phyloP scores from a whole-genome alignment of 257 asterid species.

The Solanum arcanum region DNA sequence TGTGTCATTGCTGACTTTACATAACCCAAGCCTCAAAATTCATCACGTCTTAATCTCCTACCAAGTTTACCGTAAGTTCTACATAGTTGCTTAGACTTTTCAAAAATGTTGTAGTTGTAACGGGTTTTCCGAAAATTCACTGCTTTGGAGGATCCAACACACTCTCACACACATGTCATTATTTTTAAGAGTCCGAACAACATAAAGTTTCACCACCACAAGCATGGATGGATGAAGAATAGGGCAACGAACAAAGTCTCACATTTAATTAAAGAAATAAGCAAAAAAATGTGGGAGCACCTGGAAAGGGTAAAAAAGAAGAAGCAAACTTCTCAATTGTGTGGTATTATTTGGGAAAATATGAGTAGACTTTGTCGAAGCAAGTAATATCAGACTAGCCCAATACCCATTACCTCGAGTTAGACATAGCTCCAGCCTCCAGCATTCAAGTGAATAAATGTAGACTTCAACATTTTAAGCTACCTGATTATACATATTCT shows the following conservation, averaged over 20 bases:
- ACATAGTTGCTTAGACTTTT: background rate
- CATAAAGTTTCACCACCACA: background rate
- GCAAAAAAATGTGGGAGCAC: background rate
- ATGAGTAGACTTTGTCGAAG: background rate
- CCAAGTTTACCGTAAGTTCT: background rate
- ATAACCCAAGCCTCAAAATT: background rate
- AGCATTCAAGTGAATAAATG: background rate
- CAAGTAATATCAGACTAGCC: background rate
- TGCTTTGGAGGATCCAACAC: background rate
- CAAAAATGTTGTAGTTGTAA: background rate
- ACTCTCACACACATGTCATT: background rate
- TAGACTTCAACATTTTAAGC: no score
- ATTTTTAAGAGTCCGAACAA: background rate
- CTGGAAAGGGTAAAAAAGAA: background rate
- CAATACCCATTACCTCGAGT: background rate
- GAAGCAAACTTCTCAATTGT: background rate
- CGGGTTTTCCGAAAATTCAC: accelerated
- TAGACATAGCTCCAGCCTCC: background rate
- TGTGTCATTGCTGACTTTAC: background rate
- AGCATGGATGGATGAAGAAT: no score
- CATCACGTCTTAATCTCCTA: background rate
- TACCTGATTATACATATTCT: background rate
- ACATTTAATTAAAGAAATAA: background rate
- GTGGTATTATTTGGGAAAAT: background rate
- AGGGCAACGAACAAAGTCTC: background rate